Evolutionary conservation across 805 yeast genomes (phyloP).

Genomic region (Metschnikowia anglica): DNA sequence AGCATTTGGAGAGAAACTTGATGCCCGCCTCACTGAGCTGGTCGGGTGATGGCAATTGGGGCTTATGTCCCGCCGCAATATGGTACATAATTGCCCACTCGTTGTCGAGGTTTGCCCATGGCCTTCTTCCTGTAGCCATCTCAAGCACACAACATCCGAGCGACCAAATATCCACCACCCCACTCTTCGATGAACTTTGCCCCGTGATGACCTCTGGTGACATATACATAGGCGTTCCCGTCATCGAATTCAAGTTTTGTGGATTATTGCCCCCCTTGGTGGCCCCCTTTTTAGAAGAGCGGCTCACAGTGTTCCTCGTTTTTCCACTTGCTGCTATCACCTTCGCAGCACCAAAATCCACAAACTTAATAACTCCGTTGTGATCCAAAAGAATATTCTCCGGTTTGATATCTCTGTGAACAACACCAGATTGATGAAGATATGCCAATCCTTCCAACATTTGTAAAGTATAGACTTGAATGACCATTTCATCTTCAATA

Average conservation of each 20-base stretch:
- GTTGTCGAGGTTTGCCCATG: constrained; percentile 95
- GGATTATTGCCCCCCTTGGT: constrained; percentile 13
- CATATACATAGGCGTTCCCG: constrained; percentile 99
- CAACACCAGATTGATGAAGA: constrained; percentile 89
- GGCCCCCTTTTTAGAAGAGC: constrained; percentile 5
- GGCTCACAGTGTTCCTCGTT: constrained; percentile 28
- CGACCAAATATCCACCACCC: constrained; percentile 90
- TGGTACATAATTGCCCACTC: constrained; percentile 99
- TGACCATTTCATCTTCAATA: constrained; percentile 91
- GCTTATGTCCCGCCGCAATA: constrained; percentile 92
- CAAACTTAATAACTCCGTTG: constrained; percentile 90
- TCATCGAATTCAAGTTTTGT: constrained; percentile 48
- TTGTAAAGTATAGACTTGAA: constrained; percentile 86
- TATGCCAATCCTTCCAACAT: constrained; percentile 95
- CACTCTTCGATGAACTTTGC: constrained; percentile 53
- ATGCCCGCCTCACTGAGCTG: constrained; percentile 76
- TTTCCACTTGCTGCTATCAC: constrained; percentile 67
- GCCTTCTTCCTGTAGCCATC: constrained; percentile 94
- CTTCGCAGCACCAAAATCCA: constrained; percentile 97
- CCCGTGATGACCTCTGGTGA: constrained; percentile 96
- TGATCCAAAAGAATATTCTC: constrained; percentile 89
- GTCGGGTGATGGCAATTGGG: constrained; percentile 75
- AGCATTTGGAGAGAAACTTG: constrained; percentile 67
- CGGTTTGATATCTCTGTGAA: constrained; percentile 96
- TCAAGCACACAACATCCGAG: constrained; percentile 93